Conservation (phyloP, 208 protist species). For the Leishmania gerbilli region DNA sequence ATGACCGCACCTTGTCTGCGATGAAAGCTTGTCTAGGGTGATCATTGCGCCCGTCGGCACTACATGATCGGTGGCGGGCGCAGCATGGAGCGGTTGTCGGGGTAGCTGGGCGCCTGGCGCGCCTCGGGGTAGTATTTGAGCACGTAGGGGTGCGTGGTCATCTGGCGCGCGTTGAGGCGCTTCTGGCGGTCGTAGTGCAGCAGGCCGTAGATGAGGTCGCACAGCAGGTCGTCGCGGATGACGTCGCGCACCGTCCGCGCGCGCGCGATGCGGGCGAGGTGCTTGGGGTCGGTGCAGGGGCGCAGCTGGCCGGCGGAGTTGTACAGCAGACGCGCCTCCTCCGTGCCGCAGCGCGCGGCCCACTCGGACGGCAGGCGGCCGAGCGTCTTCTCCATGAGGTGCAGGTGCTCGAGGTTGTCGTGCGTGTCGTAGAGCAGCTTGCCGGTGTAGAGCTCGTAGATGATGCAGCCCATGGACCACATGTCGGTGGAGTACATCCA, state of each 20-base stretch:
- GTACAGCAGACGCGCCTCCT: constrained; percentile 58
- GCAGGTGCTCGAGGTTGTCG: constrained; percentile 76
- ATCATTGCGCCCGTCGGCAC: too few species aligned
- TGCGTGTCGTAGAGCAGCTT: constrained; percentile 76
- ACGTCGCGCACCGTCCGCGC: constrained; percentile 57
- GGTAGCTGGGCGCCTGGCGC: constrained; percentile 59
- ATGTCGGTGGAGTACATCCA: constrained; percentile 74
- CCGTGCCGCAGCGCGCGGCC: constrained; percentile 41
- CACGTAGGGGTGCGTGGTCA: constrained; percentile 78
- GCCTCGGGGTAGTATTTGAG: constrained; percentile 83
- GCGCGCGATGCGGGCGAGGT: constrained; percentile 62
- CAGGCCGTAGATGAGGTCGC: constrained; percentile 65
- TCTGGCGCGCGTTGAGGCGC: constrained; percentile 67
- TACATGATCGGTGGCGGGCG: constrained; percentile 51
- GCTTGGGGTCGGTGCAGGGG: constrained; percentile 65
- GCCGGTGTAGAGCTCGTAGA: constrained; percentile 75
- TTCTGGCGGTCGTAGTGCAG: constrained; percentile 79
- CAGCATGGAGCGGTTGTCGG: constrained; percentile 57
- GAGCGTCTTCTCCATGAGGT: constrained; percentile 81
- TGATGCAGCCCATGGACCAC: constrained; percentile 85
- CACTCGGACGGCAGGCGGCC: constrained; percentile 50
- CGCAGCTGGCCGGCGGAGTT: constrained; percentile 48
- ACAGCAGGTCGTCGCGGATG: constrained; percentile 54
- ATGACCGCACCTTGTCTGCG: too few species aligned
- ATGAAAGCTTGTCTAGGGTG: too few species aligned